These are phyloP conservation scores for Triticum aestivum DNA, from an alignment of 176 grass and related monocot genomes.

Conservation along the genomic window IWGSC_CS_RefSeq_v2.1 NC_057798.1:396729171-396729670, in stretches of 20 bases:
- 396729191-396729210: constrained; percentile 87
- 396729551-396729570: not conserved
- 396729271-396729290: constrained; percentile 19
- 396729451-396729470: constrained; percentile 83
- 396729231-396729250: constrained; percentile 49
- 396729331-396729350: constrained; percentile 80
- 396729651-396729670: constrained; percentile 7
- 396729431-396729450: constrained; percentile 51
- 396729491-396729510: not conserved
- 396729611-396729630: constrained; percentile 14
- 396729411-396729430: constrained; percentile 75
- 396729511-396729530: not conserved
- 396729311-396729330: constrained; percentile 24
- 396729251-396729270: constrained; percentile 61
- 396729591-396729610: not conserved
- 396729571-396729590: not conserved
- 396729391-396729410: constrained; percentile 64
- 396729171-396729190: constrained; percentile 36
- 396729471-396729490: constrained; percentile 36
- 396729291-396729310: constrained; percentile 8
- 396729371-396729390: constrained; percentile 71
- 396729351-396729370: constrained; percentile 65
- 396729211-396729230: constrained; percentile 62
- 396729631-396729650: not conserved
- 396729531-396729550: not conserved